These are phyloP conservation scores for Pterocarpus santalinus DNA, from an alignment of 306 rosid species.

Conservation along the genomic window DNA sequence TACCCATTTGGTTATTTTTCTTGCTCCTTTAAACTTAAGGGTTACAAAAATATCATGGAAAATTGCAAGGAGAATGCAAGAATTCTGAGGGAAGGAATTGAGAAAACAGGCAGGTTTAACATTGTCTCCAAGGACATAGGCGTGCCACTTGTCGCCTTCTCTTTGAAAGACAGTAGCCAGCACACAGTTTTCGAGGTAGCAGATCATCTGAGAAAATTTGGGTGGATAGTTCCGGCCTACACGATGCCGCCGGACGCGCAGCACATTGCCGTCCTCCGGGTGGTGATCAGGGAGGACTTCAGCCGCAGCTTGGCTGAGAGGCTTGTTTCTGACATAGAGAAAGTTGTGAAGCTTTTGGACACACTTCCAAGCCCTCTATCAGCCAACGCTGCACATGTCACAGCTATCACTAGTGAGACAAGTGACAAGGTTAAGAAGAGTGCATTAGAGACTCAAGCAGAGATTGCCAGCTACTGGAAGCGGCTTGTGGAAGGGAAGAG, in stretches of 20 bases:
- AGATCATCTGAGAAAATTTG: conserved; percentile 67
- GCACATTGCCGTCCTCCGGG: conserved; percentile 75
- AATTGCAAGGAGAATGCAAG: conserved; percentile 75
- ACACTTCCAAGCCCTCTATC: conserved; percentile 48
- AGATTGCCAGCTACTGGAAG: conserved; percentile 65
- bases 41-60: conserved; percentile 79
- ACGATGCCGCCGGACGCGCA: conserved; percentile 83
- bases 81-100: conserved; percentile 66
- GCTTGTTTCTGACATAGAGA: conserved; percentile 70
- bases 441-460: conserved; percentile 52
- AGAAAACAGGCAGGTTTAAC: conserved; percentile 67
- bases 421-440: conserved; percentile 54
- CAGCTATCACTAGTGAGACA: conserved; percentile 51
- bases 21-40: conserved; percentile 52
- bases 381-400: conserved; percentile 58
- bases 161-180: conserved; percentile 78
- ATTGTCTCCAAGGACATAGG: conserved; percentile 83
- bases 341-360: conserved; percentile 68
- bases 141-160: conserved; percentile 82
- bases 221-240: conserved; percentile 97
- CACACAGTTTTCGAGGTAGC: conserved; percentile 83
- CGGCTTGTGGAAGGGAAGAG: conserved; percentile 56
- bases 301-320: conserved; percentile 80
- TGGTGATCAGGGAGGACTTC: conserved; percentile 92
- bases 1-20: conserved; percentile 8